phyloP scores from a whole-genome alignment of 768 basidiomycete species.

The Suillus tomentosus region DNA sequence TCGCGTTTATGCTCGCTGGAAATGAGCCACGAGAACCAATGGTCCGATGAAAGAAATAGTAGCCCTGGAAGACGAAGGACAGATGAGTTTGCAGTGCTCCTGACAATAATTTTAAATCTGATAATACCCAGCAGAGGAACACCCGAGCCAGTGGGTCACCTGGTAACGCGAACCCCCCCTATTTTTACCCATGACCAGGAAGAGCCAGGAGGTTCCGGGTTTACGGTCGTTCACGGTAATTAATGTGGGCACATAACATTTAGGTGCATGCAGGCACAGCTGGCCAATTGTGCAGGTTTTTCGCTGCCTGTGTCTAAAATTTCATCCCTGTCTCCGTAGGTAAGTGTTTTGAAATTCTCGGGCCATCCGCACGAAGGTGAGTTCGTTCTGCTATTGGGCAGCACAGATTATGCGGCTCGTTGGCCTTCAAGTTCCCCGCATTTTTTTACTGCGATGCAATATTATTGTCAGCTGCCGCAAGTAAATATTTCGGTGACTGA shows the following conservation, averaged over 20 bases:
- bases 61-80: neutral
- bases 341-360: neutral
- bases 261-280: neutral
- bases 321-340: neutral
- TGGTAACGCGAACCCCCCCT: neutral
- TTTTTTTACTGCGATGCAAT: neutral
- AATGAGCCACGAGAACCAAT: neutral
- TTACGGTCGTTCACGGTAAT: constrained; percentile 3
- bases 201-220: neutral
- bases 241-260: neutral
- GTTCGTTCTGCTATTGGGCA: constrained; percentile 1
- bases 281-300: neutral
- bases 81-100: too few species aligned
- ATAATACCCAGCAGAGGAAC: too few species aligned
- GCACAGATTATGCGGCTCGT: neutral
- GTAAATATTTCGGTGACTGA: neutral
- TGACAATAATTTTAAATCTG: too few species aligned
- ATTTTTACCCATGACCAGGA: constrained; percentile 4
- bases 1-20: neutral
- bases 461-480: too few species aligned
- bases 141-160: neutral
- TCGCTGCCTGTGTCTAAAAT: neutral
- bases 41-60: neutral
- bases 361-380: constrained; percentile 1
- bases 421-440: constrained; percentile 1